phyloP scores from a whole-genome alignment of 1,139 yeast species.

The Saccharomyces pastorianus region DNA sequence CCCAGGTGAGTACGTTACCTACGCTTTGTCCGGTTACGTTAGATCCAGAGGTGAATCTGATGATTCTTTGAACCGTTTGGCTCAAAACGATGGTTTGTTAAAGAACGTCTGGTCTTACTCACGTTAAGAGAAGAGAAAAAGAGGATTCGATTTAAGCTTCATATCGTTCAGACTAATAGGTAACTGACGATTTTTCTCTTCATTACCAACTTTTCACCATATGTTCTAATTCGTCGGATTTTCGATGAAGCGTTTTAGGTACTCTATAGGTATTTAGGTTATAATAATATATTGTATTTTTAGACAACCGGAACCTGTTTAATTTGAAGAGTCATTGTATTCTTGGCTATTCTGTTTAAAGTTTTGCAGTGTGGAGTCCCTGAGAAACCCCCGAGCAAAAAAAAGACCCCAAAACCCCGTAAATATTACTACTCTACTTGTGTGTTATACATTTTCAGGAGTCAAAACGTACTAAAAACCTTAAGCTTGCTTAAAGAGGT shows the following conservation, averaged over 20 bases:
- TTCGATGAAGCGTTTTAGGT: neutral
- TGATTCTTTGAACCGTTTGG: constrained; percentile 98
- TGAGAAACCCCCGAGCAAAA: neutral
- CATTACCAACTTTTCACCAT: neutral
- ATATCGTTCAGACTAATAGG: neutral
- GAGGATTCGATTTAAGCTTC: neutral
- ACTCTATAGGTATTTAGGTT: constrained; percentile 1
- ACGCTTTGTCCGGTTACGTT: constrained; percentile 95
- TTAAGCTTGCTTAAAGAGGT: neutral
- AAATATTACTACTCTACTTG: neutral
- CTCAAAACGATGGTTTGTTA: constrained; percentile 97
- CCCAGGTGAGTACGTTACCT: constrained; percentile 85
- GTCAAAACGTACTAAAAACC: neutral
- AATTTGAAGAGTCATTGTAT: neutral
- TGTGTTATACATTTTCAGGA: neutral
- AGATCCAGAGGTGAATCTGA: constrained; percentile 92
- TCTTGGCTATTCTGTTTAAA: neutral
- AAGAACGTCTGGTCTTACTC: constrained; percentile 99
- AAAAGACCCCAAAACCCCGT: neutral
- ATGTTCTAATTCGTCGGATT: neutral
- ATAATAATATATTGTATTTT: neutral
- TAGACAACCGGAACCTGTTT: neutral
- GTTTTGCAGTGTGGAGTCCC: neutral
- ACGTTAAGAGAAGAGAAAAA: constrained; percentile 52
- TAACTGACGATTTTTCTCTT: neutral